These are phyloP conservation scores for Chionographis japonica DNA, from an alignment of 106 monocot genomes.

Conservation along the genomic window DNA sequence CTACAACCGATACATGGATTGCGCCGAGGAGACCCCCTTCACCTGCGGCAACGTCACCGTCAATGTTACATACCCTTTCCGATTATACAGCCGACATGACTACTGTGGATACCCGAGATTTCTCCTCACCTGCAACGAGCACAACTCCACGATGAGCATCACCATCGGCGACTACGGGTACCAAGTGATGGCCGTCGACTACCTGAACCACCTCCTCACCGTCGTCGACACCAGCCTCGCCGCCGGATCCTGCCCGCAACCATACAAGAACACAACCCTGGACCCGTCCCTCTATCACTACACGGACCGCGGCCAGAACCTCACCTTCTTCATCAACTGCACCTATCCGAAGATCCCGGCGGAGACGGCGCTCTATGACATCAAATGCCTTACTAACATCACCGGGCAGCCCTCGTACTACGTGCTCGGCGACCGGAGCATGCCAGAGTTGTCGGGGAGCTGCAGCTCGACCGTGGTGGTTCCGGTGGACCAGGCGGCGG, in stretches of 20 bases:
- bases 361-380: neutral
- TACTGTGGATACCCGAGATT: neutral
- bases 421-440: neutral
- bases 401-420: neutral
- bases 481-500: neutral
- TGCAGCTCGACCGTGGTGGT: neutral
- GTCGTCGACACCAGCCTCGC: too few relatives aligned
- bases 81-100: neutral
- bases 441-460: neutral
- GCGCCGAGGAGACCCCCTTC: too few relatives aligned
- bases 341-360: neutral
- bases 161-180: neutral
- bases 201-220: too few relatives aligned
- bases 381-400: neutral
- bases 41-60: too few relatives aligned
- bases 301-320: neutral
- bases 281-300: neutral
- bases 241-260: neutral
- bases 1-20: neutral
- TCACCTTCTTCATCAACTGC: constrained; percentile 1
- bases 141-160: neutral
- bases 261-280: neutral
- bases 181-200: neutral
- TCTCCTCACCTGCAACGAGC: neutral
- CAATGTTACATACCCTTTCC: constrained; percentile 3